Evolutionary conservation across 139 green algal species (phyloP).

Genomic region (Choricystis sp.): DNA sequence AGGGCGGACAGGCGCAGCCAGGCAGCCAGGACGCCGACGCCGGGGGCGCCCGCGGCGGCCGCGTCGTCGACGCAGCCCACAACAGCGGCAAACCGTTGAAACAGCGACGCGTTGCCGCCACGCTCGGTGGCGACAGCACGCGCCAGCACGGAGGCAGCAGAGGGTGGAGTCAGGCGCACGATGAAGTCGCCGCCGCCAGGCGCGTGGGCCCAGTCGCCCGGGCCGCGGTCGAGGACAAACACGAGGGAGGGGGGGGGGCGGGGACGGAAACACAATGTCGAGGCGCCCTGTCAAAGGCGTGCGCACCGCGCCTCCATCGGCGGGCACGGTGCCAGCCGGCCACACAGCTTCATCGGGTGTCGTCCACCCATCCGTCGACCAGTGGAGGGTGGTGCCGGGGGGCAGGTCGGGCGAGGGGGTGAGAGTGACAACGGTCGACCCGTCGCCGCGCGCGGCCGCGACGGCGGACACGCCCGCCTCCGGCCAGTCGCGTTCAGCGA

Average conservation of each 20-base stretch:
- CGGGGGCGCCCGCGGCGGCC: slow-evolving; percentile 23
- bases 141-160: slow-evolving; percentile 7
- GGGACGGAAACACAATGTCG: background rate
- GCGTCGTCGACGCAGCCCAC: slow-evolving; percentile 46
- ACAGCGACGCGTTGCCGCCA: slow-evolving; percentile 44
- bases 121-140: slow-evolving; percentile 35
- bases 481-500: too few relatives aligned
- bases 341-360: background rate
- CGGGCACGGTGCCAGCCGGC: background rate
- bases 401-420: background rate
- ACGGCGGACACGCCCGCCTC: too few relatives aligned
- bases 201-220: slow-evolving; percentile 46
- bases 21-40: slow-evolving; percentile 53
- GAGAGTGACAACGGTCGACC: background rate
- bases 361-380: background rate
- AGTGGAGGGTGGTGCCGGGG: background rate
- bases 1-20: slow-evolving; percentile 61
- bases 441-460: too few relatives aligned
- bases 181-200: slow-evolving; percentile 36
- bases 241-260: slow-evolving; percentile 22
- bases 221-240: slow-evolving; percentile 44
- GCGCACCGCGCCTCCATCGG: background rate
- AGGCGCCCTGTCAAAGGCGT: background rate
- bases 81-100: slow-evolving; percentile 48
- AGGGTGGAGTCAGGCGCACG: slow-evolving; percentile 37